Percentiles rank a stretch among this genome's conserved stretches.
Conservation (phyloP, 305 asterid genomes). For the Lippia alba region DNA sequence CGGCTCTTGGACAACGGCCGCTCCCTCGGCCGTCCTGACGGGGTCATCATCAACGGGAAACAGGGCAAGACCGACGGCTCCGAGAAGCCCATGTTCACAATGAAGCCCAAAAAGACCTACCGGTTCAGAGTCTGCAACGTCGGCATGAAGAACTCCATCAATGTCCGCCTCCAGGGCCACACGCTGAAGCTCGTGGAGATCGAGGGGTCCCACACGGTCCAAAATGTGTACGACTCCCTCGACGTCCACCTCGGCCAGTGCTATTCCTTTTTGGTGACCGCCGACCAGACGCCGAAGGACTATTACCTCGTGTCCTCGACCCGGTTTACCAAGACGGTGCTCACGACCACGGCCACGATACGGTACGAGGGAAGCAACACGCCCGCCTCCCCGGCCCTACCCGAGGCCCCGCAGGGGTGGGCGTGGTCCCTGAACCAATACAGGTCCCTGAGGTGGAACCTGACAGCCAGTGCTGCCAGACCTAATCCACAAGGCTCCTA, state of each 20-base stretch:
- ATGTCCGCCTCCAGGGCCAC: slow-evolving; percentile 64
- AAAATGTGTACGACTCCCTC: slow-evolving; percentile 62
- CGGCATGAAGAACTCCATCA: slow-evolving; percentile 68
- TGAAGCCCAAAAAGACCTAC: slow-evolving; percentile 58
- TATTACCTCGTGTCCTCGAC: slow-evolving; percentile 68
- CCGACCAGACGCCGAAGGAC: slow-evolving; percentile 57
- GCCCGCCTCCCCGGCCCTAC: slow-evolving; percentile 48
- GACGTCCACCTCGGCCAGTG: slow-evolving; percentile 77
- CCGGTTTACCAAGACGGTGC: slow-evolving; percentile 55
- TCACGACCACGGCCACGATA: slow-evolving; percentile 53
- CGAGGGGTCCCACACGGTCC: slow-evolving; percentile 77
- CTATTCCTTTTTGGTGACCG: slow-evolving; percentile 54
- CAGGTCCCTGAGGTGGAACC: slow-evolving; percentile 70
- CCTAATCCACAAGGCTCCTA: slow-evolving; percentile 87
- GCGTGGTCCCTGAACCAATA: slow-evolving; percentile 73
- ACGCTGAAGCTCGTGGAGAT: slow-evolving; percentile 60
- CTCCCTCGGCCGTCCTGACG: slow-evolving; percentile 52
- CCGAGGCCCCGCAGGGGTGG: slow-evolving; percentile 61
- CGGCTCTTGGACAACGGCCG: slow-evolving; percentile 51
- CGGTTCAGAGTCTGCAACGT: slow-evolving; percentile 69
- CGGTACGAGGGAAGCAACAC: slow-evolving; percentile 49
- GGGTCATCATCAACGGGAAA: slow-evolving; percentile 66
- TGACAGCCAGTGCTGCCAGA: slow-evolving; percentile 82
- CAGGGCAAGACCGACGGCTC: slow-evolving; percentile 44
- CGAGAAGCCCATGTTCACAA: slow-evolving; percentile 56